These are phyloP conservation scores for Magnusiomyces ingens DNA, from an alignment of 1,139 yeast genomes.

Conservation along the genomic window DNA sequence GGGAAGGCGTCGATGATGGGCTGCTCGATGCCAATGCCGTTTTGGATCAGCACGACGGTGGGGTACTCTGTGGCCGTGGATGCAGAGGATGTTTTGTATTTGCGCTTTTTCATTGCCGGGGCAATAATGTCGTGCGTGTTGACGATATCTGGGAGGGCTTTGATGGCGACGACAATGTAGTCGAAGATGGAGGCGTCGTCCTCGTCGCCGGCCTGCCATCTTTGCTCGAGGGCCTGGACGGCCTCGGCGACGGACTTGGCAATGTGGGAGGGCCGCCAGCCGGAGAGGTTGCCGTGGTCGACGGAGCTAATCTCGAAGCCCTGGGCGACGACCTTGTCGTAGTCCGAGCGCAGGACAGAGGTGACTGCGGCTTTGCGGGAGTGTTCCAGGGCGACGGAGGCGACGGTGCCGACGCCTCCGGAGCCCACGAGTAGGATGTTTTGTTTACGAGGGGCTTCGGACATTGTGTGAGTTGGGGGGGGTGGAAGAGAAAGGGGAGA, in stretches of 20 bases:
- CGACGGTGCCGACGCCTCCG: constrained; percentile 72
- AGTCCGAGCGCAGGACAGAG: constrained; percentile 58
- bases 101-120: constrained; percentile 40
- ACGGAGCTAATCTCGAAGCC: constrained; percentile 59
- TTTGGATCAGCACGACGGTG: constrained; percentile 58
- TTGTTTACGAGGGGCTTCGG: neutral
- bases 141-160: constrained; percentile 64
- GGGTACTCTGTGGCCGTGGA: constrained; percentile 29
- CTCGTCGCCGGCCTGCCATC: neutral
- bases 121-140: constrained; percentile 52
- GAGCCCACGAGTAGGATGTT: constrained; percentile 51
- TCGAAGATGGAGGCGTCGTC: constrained; percentile 44
- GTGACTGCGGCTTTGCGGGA: constrained; percentile 46
- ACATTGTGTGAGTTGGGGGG: no score
- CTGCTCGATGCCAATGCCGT: constrained; percentile 67
- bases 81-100: neutral
- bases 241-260: neutral
- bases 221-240: constrained; percentile 36
- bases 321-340: constrained; percentile 41
- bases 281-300: constrained; percentile 49
- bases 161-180: constrained; percentile 60
- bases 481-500: neutral
- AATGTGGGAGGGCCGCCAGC: constrained; percentile 46
- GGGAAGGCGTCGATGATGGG: constrained; percentile 56
- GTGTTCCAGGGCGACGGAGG: constrained; percentile 51